A percentile compares a stretch with the other conserved stretches of the same genome.
Conservation (phyloP, 306 rosid species). For the Lathyrus tuberosus region DNA sequence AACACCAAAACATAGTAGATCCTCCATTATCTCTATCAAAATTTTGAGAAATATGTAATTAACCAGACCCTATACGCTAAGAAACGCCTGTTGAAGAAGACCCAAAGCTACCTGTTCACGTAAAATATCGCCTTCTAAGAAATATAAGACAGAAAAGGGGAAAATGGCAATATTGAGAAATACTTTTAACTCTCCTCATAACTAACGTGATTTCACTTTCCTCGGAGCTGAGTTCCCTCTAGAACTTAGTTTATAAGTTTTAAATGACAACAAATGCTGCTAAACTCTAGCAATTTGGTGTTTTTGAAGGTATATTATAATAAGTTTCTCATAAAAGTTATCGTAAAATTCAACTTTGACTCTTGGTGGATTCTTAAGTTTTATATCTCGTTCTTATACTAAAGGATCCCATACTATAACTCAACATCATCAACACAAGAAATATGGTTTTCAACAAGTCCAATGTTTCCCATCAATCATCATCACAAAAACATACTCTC, state of each 20-base stretch:
- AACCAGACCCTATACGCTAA: not conserved
- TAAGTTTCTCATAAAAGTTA: conserved; percentile 1
- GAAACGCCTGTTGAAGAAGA: conserved; percentile 5
- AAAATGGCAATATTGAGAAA: not conserved
- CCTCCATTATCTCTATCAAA: conserved; percentile 7
- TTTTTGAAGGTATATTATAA: conserved; percentile 13
- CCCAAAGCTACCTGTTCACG: not conserved
- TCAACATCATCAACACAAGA: not conserved
- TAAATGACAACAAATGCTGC: too few relatives aligned
- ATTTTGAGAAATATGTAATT: conserved; percentile 13
- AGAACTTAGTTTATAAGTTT: too few relatives aligned
- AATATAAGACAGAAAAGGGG: conserved; percentile 7
- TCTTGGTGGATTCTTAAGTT: not conserved
- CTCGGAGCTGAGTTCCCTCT: too few relatives aligned
- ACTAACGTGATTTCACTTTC: conserved; percentile 3
- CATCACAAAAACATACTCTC: not conserved
- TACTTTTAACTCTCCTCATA: conserved; percentile 1
- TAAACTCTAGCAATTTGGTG: not conserved
- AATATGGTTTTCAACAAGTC: not conserved
- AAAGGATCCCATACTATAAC: not conserved
- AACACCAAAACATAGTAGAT: conserved; percentile 33
- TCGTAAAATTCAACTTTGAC: not conserved
- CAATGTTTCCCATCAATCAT: not conserved
- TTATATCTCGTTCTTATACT: conserved; percentile 25
- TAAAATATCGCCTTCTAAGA: not conserved